Base-by-base conservation (phyloP, 1,284 basidiomycete genomes). In the Ustilago bromivora region DNA sequence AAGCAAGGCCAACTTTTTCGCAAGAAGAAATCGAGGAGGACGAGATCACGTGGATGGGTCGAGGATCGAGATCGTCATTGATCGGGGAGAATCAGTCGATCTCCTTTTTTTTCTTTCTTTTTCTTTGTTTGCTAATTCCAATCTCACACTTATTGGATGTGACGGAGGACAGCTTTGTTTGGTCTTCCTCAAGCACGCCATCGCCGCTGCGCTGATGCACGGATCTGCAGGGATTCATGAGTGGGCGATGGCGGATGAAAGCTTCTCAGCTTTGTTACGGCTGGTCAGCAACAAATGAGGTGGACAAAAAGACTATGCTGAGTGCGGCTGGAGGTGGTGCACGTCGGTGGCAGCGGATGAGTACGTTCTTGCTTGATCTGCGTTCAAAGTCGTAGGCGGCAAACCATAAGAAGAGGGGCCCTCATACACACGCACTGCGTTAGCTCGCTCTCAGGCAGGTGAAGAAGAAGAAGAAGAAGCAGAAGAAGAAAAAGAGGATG, bases 331-430 rank as follows among this genome's bases (percentile, higher is more conserved):
- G n/a, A 55, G 46, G 38, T 6, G n/a, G 61, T 53, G 61, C 53
- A 70, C 57, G 54, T 61, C 57, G 47, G 43, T 56, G 43, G 19
- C 12, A 28, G 61, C 47, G 36, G 31, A 12, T 43, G 57, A 47
- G 69, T 63, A 71, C 69, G 69, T 71, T 71, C 69, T 62, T 38
- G 56, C 2, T 54, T 51, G 60, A 62, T 66, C 63, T 71, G 63
- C 63, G 52, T 58, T 2, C 10, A 56, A 5, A 31, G 35, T 52
- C 53, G 52, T 35, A 57, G 46, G 47, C 15, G 17, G 40, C 23
- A 3, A 28, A 28, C 23, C 23, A 28, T 28, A 28, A 28, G 23
- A 28, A 28, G 23, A 28, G 23, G 23, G 3, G 23, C 23, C 23
- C 2, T 28, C 23, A 28, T 28, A 28, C 23, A 28, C 23, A 28